Evolutionary conservation across 345 rosid genomes (phyloP).

Genomic region (Salix viminalis): DNA sequence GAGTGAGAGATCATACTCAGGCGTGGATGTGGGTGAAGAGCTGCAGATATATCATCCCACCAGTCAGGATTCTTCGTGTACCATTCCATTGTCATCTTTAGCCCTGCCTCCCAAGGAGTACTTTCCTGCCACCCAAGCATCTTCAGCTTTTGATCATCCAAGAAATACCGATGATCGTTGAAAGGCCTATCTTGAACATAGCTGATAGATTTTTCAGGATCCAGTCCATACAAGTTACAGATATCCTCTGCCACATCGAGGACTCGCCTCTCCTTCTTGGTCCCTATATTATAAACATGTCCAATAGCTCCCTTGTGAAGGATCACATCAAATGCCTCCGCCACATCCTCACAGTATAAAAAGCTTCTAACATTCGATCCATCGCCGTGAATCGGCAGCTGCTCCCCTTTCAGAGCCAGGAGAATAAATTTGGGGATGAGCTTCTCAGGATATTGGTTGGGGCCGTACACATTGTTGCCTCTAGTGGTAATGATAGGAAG

Average conservation of each 20-base stretch:
- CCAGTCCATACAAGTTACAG: slow-evolving; percentile 42
- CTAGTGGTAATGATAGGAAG: slow-evolving; percentile 55
- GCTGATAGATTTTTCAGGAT: slow-evolving; percentile 34
- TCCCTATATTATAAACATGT: slow-evolving; percentile 59
- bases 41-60: slow-evolving; percentile 71
- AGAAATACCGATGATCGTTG: slow-evolving; percentile 58
- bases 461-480: slow-evolving; percentile 66
- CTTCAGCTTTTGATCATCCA: slow-evolving; percentile 61
- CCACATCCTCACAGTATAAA: slow-evolving; percentile 54
- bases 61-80: slow-evolving; percentile 45
- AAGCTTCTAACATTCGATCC: slow-evolving; percentile 66
- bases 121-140: slow-evolving; percentile 54
- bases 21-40: slow-evolving; percentile 49
- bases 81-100: slow-evolving; percentile 58
- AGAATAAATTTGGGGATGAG: slow-evolving; percentile 60
- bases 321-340: slow-evolving; percentile 63
- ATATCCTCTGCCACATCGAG: slow-evolving; percentile 56
- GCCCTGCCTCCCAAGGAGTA: slow-evolving; percentile 57
- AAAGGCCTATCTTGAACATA: slow-evolving; percentile 59
- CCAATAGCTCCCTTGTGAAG: slow-evolving; percentile 60
- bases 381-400: slow-evolving; percentile 59
- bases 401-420: slow-evolving; percentile 52
- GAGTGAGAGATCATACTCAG: slow-evolving; percentile 9
- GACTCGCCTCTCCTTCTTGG: slow-evolving; percentile 52
- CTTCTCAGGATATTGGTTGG: slow-evolving; percentile 61